These are phyloP conservation scores for Globisporangium canariense DNA, from an alignment of 352 stramenopile genomes.

Conservation along the genomic window DNA sequence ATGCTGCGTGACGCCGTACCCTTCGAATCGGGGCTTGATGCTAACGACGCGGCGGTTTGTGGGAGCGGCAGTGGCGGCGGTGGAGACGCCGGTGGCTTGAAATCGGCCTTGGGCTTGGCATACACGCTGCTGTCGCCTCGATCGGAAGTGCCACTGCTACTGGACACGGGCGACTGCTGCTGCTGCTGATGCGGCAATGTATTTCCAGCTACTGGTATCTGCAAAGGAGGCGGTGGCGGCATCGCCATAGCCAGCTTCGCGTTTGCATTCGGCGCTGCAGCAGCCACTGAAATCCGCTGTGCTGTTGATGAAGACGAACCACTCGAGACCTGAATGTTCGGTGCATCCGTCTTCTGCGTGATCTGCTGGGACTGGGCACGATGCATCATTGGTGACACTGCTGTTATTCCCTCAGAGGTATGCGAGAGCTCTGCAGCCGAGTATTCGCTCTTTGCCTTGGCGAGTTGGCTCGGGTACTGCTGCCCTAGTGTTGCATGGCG, in stretches of 20 bases:
- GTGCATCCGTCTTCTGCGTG: background rate
- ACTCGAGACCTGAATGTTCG: background rate
- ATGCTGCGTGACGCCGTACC: background rate
- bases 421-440: background rate
- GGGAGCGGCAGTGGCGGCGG: constrained; percentile 13
- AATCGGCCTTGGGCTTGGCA: constrained; percentile 12
- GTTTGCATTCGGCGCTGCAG: background rate
- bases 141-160: constrained; percentile 5
- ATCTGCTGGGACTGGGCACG: constrained; percentile 11
- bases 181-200: background rate
- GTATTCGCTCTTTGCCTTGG: constrained; percentile 12
- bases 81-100: constrained; percentile 7
- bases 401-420: too few species aligned
- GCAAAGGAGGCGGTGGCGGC: background rate
- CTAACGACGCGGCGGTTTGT: constrained; percentile 5
- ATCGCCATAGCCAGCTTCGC: background rate
- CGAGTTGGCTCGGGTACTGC: constrained; percentile 10
- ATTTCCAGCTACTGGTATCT: background rate
- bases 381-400: background rate
- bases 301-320: background rate
- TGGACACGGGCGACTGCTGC: constrained; percentile 15
- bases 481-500: constrained; percentile 49
- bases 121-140: background rate
- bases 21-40: constrained; percentile 11
- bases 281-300: background rate